phyloP scores from a whole-genome alignment of 345 rosid species.

The Abelmoschus esculentus region DNA sequence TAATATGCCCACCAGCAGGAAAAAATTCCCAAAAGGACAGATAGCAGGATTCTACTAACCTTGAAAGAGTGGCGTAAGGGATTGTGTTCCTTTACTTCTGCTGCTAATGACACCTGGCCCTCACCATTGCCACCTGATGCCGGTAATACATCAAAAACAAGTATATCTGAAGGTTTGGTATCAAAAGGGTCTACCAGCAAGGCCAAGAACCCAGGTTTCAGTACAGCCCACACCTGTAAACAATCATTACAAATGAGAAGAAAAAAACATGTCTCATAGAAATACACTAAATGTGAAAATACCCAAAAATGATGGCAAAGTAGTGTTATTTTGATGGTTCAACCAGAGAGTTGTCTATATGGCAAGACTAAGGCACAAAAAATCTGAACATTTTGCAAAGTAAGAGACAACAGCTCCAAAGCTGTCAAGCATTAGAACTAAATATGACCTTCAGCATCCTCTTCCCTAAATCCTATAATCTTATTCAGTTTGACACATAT shows the following conservation, averaged over 20 bases:
- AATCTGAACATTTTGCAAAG: not conserved
- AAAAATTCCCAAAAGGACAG: not conserved
- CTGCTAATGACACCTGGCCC: slow-evolving; percentile 66
- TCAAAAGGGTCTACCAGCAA: slow-evolving; percentile 83
- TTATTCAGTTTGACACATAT: not conserved
- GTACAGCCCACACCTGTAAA: slow-evolving; percentile 90
- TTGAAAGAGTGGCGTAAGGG: slow-evolving; percentile 86
- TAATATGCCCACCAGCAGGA: not conserved
- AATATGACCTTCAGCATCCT: not conserved
- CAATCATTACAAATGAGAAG: slow-evolving; percentile 4
- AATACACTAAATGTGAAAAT: not conserved
- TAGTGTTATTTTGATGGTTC: not conserved
- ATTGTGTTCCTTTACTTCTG: slow-evolving; percentile 81
- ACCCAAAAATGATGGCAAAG: not conserved
- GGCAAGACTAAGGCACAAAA: not conserved
- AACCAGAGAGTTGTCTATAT: not conserved
- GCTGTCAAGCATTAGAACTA: not conserved
- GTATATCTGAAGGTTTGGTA: slow-evolving; percentile 72
- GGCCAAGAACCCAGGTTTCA: slow-evolving; percentile 97
- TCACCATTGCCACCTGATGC: slow-evolving; percentile 80
- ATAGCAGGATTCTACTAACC: slow-evolving; percentile 35
- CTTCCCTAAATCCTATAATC: not conserved
- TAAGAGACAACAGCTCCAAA: not conserved
- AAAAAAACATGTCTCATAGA: not conserved
- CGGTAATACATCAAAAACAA: slow-evolving; percentile 90